Evolutionary conservation across 108 stramenopile species (phyloP).

Genomic region (Cyclotella cryptica): DNA sequence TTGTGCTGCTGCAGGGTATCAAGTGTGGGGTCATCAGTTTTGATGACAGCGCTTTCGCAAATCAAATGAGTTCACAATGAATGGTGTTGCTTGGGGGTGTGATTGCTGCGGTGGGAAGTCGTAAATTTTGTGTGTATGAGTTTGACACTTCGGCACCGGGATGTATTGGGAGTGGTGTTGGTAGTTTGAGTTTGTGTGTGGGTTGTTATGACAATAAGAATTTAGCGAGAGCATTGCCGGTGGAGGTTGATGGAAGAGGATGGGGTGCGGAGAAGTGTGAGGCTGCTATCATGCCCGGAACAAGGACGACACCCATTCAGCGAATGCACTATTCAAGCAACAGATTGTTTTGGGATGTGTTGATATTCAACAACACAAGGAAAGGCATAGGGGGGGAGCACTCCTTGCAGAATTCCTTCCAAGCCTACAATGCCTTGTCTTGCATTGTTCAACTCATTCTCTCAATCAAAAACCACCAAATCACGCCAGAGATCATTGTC

Average conservation of each 20-base stretch:
- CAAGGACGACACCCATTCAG: no score
- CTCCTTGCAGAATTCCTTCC: no score
- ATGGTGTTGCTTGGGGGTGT: slow-evolving; percentile 20
- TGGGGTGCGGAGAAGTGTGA: slow-evolving; percentile 7
- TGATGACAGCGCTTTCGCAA: slow-evolving; percentile 37
- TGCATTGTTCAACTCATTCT: no score
- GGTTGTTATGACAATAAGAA: slow-evolving; percentile 21
- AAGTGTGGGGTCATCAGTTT: slow-evolving; percentile 20
- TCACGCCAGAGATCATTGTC: no score
- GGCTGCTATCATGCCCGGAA: no score
- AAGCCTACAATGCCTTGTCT: no score
- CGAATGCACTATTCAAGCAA: no score
- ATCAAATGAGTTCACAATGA: slow-evolving; percentile 9
- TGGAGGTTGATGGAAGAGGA: background rate
- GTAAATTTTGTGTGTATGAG: slow-evolving; percentile 26
- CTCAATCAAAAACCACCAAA: no score
- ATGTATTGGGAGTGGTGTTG: slow-evolving; percentile 10
- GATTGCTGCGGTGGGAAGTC: slow-evolving; percentile 38
- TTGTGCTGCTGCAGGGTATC: slow-evolving; percentile 19
- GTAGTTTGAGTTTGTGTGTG: background rate
- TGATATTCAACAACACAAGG: no score
- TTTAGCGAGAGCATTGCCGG: slow-evolving; percentile 8
- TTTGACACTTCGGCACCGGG: slow-evolving; percentile 10
- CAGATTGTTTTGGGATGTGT: no score
- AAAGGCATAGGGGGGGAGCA: no score